phyloP scores from a whole-genome alignment of 2,329 filamentous ascomycete species.

The Elsinoe necatrix region DNA sequence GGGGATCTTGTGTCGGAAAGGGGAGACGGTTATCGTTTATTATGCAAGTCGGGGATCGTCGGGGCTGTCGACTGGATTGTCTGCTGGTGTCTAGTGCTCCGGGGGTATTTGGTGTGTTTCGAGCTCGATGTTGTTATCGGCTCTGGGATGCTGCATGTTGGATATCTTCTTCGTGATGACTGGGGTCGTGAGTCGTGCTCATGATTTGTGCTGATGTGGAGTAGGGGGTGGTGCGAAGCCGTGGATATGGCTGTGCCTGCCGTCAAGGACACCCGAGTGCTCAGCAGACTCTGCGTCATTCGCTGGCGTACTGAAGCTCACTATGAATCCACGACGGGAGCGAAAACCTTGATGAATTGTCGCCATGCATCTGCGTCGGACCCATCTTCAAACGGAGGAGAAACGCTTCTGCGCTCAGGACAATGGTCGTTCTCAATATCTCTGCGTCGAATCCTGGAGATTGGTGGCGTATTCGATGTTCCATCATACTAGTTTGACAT shows the following conservation, averaged over 20 bases:
- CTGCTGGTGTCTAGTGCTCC: not conserved
- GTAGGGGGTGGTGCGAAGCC: not conserved
- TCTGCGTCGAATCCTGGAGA: not conserved
- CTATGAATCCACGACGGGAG: no score
- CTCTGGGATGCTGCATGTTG: conserved; percentile 10
- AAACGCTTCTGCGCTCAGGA: no score
- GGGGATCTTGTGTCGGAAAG: not conserved
- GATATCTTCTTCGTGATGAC: conserved; percentile 9
- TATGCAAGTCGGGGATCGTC: not conserved
- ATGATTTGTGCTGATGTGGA: not conserved
- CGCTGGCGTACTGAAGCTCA: no score
- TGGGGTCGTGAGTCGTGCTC: conserved; percentile 7
- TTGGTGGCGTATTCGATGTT: not conserved
- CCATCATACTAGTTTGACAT: conserved; percentile 2
- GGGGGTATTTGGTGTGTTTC: not conserved
- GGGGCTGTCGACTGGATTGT: not conserved
- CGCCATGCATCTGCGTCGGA: no score
- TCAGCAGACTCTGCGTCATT: no score
- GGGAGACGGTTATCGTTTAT: not conserved
- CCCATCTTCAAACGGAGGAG: no score
- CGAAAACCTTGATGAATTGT: no score
- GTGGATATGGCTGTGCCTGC: not conserved
- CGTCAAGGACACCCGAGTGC: no score
- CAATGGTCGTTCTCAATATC: not conserved
- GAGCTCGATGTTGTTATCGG: conserved; percentile 13